A percentile compares a stretch with the other conserved stretches of the same genome.
These are phyloP conservation scores for Petunia hybrid DNA, from an alignment of 305 asterid genomes.

Conservation along the genomic window DNA sequence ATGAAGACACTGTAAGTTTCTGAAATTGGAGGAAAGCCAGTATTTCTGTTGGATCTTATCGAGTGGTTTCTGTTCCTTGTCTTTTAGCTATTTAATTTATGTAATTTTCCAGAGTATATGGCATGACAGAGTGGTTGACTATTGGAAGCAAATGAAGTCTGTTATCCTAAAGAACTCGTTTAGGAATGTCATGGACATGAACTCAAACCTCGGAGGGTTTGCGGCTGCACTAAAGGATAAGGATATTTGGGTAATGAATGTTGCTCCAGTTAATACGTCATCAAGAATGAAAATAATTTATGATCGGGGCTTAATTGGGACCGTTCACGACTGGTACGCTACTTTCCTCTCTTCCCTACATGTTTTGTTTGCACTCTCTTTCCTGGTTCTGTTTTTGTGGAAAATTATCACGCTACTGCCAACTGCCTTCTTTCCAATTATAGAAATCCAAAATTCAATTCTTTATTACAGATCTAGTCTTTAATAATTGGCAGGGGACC, in stretches of 20 bases:
- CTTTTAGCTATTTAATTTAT: background rate
- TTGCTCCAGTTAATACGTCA: conserved; percentile 75
- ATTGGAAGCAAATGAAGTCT: conserved; percentile 87
- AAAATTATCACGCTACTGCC: conserved; percentile 27
- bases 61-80: conserved; percentile 6
- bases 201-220: conserved; percentile 86
- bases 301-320: conserved; percentile 90
- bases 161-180: conserved; percentile 60
- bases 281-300: conserved; percentile 68
- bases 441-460: background rate
- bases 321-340: conserved; percentile 82
- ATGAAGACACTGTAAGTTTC: conserved; percentile 68
- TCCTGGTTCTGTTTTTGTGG: conserved; percentile 12
- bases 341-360: conserved; percentile 6
- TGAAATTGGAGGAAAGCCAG: background rate
- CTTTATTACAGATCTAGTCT: too few species aligned
- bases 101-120: conserved; percentile 60
- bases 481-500: conserved; percentile 19
- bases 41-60: background rate
- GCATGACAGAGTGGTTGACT: conserved; percentile 72
- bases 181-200: conserved; percentile 96
- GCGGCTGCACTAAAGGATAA: conserved; percentile 81
- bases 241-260: conserved; percentile 96
- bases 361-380: conserved; percentile 14
- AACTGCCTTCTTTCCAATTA: conserved; percentile 1